A percentile compares a stretch with the other conserved stretches of the same genome.
Evolutionary conservation across 352 stramenopile genomes (phyloP).

Genomic region (Pythium chondricola): DNA sequence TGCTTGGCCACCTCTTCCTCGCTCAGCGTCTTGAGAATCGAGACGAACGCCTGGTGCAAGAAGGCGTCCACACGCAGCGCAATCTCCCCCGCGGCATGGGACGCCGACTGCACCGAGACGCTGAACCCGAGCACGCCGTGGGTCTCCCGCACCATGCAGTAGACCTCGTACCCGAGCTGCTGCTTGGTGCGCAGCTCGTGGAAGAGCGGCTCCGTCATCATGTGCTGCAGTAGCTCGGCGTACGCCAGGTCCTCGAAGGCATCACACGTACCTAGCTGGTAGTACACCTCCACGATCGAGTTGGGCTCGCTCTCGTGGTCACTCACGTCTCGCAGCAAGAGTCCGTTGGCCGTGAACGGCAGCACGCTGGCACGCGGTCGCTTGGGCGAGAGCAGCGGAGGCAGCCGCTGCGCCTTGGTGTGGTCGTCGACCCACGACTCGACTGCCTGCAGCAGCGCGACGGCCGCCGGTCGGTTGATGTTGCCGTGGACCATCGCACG

Average conservation of each 20-base stretch:
- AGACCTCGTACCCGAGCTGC: constrained; percentile 81
- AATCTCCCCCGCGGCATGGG: constrained; percentile 47
- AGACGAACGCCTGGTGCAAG: constrained; percentile 36
- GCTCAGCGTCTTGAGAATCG: constrained; percentile 25
- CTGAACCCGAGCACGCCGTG: constrained; percentile 70
- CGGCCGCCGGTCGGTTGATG: constrained; percentile 27
- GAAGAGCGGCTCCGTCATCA: constrained; percentile 83
- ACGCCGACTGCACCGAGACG: constrained; percentile 66
- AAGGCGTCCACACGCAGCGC: constrained; percentile 57
- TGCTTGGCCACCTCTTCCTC: constrained; percentile 31
- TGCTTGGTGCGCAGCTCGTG: constrained; percentile 73
- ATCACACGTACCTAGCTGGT: constrained; percentile 68
- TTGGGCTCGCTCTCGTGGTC: constrained; percentile 70
- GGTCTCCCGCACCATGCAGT: constrained; percentile 65
- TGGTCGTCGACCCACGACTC: constrained; percentile 17
- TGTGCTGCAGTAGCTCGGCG: constrained; percentile 57
- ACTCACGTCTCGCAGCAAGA: constrained; percentile 54
- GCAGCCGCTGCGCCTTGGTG: constrained; percentile 15
- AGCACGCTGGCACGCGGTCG: constrained; percentile 42
- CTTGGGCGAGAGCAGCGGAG: constrained; percentile 19
- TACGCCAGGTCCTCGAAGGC: constrained; percentile 44
- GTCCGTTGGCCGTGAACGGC: constrained; percentile 42
- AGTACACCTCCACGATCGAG: constrained; percentile 78
- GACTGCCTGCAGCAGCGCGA: constrained; percentile 30
- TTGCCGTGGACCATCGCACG: constrained; percentile 65